Evolutionary conservation across 2,329 filamentous ascomycete species (phyloP).

Genomic region (Exophiala aquamarina): DNA sequence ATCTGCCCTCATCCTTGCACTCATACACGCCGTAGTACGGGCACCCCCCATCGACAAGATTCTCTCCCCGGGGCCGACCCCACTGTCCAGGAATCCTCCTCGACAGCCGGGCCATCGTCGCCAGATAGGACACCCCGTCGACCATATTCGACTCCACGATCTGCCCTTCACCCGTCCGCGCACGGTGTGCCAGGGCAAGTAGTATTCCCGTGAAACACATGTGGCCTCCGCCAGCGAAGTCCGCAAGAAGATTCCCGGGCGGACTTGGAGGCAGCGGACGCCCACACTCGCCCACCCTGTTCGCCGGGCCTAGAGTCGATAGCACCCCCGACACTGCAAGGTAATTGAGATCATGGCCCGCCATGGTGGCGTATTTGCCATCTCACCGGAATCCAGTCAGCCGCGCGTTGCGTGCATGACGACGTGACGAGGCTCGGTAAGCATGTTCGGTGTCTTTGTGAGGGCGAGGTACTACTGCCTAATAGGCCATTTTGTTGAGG

Average conservation of each 20-base stretch:
- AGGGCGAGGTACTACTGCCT: no score
- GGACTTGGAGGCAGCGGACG: constrained; percentile 69
- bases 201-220: constrained; percentile 78
- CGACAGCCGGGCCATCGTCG: constrained; percentile 71
- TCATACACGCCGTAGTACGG: constrained; percentile 89
- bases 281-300: constrained; percentile 24
- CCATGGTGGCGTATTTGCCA: constrained; percentile 82
- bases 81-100: constrained; percentile 61
- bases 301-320: constrained; percentile 68
- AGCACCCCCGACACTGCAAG: constrained; percentile 82
- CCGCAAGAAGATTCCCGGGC: constrained; percentile 79
- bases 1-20: constrained; percentile 69
- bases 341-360: constrained; percentile 95
- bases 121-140: constrained; percentile 77
- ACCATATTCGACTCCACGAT: constrained; percentile 97
- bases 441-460: no score
- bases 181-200: constrained; percentile 63
- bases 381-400: constrained; percentile 89
- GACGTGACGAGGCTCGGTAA: constrained; percentile 72
- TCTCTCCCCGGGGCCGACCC: constrained; percentile 65
- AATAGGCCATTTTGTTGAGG: no score
- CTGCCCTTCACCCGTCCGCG: constrained; percentile 67
- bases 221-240: constrained; percentile 87
- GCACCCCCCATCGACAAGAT: constrained; percentile 78
- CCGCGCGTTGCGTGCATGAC: constrained; percentile 77